These are phyloP conservation scores for Phytophthora tentaculata DNA, from an alignment of 352 stramenopile species.

Conservation along the genomic window DNA sequence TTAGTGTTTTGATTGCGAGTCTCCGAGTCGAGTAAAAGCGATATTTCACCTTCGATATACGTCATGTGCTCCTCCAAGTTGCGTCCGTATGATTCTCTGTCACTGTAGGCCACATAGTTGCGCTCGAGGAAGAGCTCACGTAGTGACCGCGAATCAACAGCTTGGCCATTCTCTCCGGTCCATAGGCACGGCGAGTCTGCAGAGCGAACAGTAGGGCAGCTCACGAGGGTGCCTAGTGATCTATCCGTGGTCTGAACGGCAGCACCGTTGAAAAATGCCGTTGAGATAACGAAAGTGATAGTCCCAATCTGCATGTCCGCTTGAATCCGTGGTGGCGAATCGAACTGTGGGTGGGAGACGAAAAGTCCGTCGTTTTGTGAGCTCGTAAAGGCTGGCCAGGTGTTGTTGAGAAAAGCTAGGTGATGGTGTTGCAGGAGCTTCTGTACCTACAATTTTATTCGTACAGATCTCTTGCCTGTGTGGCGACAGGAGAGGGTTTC, in stretches of 20 bases:
- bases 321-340: constrained; percentile 6
- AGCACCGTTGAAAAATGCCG: constrained; percentile 3
- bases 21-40: not conserved
- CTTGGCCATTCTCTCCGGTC: constrained; percentile 49
- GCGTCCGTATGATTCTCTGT: constrained; percentile 34
- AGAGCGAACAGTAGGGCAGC: constrained; percentile 38
- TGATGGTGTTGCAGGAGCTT: not conserved
- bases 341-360: constrained; percentile 8
- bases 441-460: not conserved
- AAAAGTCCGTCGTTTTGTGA: constrained; percentile 10
- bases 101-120: constrained; percentile 30
- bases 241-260: constrained; percentile 21
- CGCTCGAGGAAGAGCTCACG: constrained; percentile 55
- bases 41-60: constrained; percentile 74
- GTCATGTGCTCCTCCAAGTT: constrained; percentile 76
- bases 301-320: constrained; percentile 17
- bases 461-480: not conserved
- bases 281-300: constrained; percentile 15
- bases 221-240: constrained; percentile 61
- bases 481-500: constrained; percentile 3
- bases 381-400: constrained; percentile 25
- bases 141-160: constrained; percentile 50
- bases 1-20: constrained; percentile 4
- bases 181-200: constrained; percentile 55
- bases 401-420: constrained; percentile 5